Evolutionary conservation across 129 eudicot species (phyloP), one percentile per base, ranked within the genome.

Genomic region (Apium graveolens): DNA sequence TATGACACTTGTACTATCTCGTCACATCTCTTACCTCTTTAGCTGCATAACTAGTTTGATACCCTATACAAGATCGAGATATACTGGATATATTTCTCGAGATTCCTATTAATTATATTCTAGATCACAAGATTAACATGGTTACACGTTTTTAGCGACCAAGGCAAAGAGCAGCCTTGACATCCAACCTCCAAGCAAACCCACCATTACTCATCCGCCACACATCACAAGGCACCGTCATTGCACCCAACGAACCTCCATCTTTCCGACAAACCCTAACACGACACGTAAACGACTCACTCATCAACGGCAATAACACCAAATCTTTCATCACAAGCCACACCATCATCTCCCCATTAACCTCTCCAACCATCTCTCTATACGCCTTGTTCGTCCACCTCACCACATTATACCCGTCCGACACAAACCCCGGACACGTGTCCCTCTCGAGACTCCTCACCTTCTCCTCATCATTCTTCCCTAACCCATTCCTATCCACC

Each of bases 121-220:
- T 10, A 5, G n/a, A n/a, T n/a, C n/a, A n/a, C n/a, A n/a, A n/a
- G n/a, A n/a, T n/a, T n/a, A n/a, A n/a, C n/a, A n/a, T n/a, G n/a
- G n/a, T n/a, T n/a, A n/a, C n/a, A n/a, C n/a, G n/a, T n/a, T n/a
- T n/a, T 68, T 39, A 82, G 74, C 86, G 88, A 10, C 93, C 92
- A 77, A 92, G 81, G 35, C 77, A 84, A 21, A 92, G 86, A 7
- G 97, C 96, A 42, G 96, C 93, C 39, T 86, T 78, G 24, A 88
- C 85, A 57, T 92, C 97, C 55, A 92, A 60, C 81, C 93, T 82
- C 97, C 96, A 92, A 77, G 96, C 96, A 90, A 78, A 86, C 35
- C 93, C 96, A 42, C 97, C 97, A 39, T 79, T 70, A 18, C 74
- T 83, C 92, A 92, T 65, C 81, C 86, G 86, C 97, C 97, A 90